Percentiles rank a stretch among this genome's conserved stretches.
These are phyloP conservation scores for Trichomonas vaginalis DNA, from an alignment of 208 protist species.

Conservation along the genomic window DNA sequence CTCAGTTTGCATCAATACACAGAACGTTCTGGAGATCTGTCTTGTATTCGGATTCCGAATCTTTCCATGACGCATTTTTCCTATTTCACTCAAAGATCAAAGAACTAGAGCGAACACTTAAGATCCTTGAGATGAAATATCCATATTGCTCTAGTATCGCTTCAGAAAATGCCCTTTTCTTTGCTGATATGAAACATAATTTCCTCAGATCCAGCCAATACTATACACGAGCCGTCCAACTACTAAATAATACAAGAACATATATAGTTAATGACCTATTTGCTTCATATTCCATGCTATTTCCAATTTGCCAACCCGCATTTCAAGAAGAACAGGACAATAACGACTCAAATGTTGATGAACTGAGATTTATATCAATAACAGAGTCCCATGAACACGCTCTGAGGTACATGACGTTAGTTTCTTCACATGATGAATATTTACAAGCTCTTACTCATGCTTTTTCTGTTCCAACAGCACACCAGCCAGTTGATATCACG, in stretches of 20 bases:
- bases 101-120: not conserved
- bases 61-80: not conserved
- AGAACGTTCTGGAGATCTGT: not conserved
- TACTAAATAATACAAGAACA: not conserved
- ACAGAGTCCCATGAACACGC: not conserved
- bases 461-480: not conserved
- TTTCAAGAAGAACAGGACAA: not conserved
- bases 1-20: not conserved
- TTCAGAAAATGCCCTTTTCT: not conserved
- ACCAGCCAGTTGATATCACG: not conserved
- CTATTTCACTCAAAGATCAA: not conserved
- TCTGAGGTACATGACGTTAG: not conserved
- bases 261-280: not conserved
- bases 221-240: not conserved
- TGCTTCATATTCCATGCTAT: not conserved
- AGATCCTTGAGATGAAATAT: not conserved
- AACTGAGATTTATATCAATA: not conserved
- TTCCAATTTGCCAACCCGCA: not conserved
- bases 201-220: not conserved
- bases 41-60: not conserved
- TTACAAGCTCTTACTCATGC: not conserved
- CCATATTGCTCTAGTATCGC: not conserved
- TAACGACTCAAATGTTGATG: not conserved
- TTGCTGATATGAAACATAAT: not conserved
- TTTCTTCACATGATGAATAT: not conserved